Evolutionary conservation across 352 stramenopile species (phyloP).

Genomic region (Blastocystis sp.): DNA sequence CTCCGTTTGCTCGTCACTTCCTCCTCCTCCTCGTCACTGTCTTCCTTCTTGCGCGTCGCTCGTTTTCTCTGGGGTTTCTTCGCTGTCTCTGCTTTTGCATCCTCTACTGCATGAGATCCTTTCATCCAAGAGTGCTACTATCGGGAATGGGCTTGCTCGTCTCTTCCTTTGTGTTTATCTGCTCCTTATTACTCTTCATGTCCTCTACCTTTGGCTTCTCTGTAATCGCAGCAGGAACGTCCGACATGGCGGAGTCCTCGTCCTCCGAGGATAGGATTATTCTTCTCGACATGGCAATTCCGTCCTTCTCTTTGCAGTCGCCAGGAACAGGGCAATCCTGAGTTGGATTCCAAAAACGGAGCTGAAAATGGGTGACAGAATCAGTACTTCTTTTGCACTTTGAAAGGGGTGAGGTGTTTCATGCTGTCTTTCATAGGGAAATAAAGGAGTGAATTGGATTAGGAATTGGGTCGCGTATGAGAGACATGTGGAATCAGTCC

Average conservation of each 20-base stretch:
- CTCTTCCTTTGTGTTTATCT: not conserved
- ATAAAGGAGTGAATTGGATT: too few species aligned
- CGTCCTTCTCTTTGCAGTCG: not conserved
- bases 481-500: too few species aligned
- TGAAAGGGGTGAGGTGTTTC: too few species aligned
- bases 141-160: not conserved
- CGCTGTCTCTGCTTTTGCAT: not conserved
- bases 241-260: not conserved
- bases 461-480: too few species aligned
- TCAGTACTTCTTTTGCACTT: too few species aligned
- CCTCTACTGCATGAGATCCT: not conserved
- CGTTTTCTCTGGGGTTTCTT: not conserved
- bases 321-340: not conserved
- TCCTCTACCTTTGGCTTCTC: not conserved
- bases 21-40: not conserved
- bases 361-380: too few species aligned
- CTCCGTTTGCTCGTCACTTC: not conserved
- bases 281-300: constrained; percentile 4
- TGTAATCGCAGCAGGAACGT: not conserved
- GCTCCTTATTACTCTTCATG: not conserved
- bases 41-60: constrained; percentile 15
- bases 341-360: constrained; percentile 20
- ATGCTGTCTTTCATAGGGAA: too few species aligned
- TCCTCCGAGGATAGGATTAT: constrained; percentile 25
- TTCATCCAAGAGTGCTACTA: not conserved